Conservation (phyloP, 208 protist genomes). For the Endotrypanum monterogeii region DNA sequence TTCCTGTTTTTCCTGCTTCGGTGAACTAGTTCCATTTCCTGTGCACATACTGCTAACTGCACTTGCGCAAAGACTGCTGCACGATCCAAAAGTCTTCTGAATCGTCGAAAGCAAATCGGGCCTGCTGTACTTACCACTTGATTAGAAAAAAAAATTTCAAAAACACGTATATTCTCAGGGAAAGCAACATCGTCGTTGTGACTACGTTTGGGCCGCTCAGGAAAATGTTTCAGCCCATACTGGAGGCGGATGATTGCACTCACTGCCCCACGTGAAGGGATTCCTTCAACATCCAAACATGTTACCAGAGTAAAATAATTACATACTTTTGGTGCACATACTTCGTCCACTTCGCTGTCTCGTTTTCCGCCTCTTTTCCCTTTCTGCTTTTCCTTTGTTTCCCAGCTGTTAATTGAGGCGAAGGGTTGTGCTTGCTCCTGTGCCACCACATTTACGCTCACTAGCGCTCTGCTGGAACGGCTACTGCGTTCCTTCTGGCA, state of each 20-base stretch:
- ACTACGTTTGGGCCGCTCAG: background rate
- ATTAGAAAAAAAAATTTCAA: background rate
- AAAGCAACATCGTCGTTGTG: background rate
- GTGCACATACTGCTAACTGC: background rate
- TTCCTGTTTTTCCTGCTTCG: background rate
- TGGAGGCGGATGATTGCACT: background rate
- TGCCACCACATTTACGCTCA: background rate
- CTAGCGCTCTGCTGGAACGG: background rate
- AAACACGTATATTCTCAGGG: background rate
- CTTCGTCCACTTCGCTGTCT: constrained; percentile 1
- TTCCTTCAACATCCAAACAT: background rate
- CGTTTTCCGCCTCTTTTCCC: background rate
- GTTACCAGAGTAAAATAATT: too few relatives aligned
- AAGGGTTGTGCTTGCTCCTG: background rate
- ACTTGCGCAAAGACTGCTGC: background rate
- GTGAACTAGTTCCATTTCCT: background rate
- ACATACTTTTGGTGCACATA: background rate
- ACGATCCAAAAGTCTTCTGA: background rate
- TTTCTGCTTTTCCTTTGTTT: background rate
- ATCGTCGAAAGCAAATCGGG: background rate
- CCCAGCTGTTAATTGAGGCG: background rate
- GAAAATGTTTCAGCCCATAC: background rate
- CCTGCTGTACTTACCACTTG: background rate
- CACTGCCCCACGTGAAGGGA: background rate
- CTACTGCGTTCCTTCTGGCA: background rate